Evolutionary conservation across 2,329 filamentous ascomycete species (phyloP), one percentile per base, ranked within the genome.

Genomic region (Neonectria hederae): DNA sequence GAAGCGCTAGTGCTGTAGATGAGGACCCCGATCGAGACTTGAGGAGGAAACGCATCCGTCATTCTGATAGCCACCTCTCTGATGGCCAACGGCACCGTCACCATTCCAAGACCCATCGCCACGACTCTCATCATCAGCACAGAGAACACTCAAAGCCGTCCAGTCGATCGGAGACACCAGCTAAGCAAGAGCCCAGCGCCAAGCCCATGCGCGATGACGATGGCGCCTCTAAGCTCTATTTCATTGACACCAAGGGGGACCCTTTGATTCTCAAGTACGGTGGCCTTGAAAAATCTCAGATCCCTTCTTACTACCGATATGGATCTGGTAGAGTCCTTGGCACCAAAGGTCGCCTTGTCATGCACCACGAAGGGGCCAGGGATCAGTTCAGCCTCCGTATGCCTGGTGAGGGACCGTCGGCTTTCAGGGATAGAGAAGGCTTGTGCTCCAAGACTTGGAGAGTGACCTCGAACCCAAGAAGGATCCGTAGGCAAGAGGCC

Each of bases 201-300:
- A 62, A 66, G 46, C 17, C 38, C 13, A 17, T 53, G 30, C 65
- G 59, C 14, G 58, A 65, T 22, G 61, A 43, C 11, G 54, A 59
- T 13, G 62, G 63, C 21, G 60, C 63, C 74, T 67, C 75, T 24
- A 68, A 75, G 73, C 42, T 74, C 4, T 94, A 87, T 75, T 72
- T 87, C 48, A 73, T 92, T 55, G 95, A 98, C 77, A 87, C 83
- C 45, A 89, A 88, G 73, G 94, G 95, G 0, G 95, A 98, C 72
- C 82, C 85, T 5, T 85, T 93, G 52, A 93, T 96, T 68, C 77
- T 91, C 48, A 85, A 86, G 26, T 97, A 94, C 76, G 92, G 92
- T 2, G 86, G 87, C 28, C 84, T 92, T 42, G 89, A 97, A 75
- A 87, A 87, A 38, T 92, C 91, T 68, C 86, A 85, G 58, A 80